phyloP scores from a whole-genome alignment of 2,329 filamentous ascomycete genomes.

The Trematosphaeria pertusa region DNA sequence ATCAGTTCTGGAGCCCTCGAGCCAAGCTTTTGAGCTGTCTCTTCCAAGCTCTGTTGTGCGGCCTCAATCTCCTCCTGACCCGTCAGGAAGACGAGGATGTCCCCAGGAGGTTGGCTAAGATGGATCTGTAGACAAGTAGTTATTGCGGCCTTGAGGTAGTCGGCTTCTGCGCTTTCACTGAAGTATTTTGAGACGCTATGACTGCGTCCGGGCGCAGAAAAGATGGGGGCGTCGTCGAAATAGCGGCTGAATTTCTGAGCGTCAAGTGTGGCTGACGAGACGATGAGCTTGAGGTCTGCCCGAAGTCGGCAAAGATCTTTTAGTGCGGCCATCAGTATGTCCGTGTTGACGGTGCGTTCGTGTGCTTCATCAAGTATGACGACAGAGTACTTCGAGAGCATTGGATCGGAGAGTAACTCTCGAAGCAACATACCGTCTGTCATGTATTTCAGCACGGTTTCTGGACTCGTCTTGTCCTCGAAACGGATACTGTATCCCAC shows the following conservation, averaged over 20 bases:
- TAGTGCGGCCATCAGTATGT: slow-evolving; percentile 85
- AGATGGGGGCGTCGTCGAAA: slow-evolving; percentile 91
- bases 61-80: slow-evolving; percentile 96
- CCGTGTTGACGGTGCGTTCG: slow-evolving; percentile 88
- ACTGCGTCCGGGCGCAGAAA: slow-evolving; percentile 88
- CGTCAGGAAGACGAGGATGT: slow-evolving; percentile 93
- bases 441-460: slow-evolving; percentile 93
- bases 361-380: slow-evolving; percentile 98
- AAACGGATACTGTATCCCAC: slow-evolving; percentile 96
- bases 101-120: slow-evolving; percentile 78
- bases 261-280: slow-evolving; percentile 94
- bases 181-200: slow-evolving; percentile 94
- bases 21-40: slow-evolving; percentile 87
- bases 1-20: slow-evolving; percentile 85
- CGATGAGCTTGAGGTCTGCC: slow-evolving; percentile 86
- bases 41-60: slow-evolving; percentile 81
- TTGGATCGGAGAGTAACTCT: slow-evolving; percentile 88
- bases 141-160: slow-evolving; percentile 89
- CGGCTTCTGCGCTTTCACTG: slow-evolving; percentile 87
- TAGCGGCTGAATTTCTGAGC: slow-evolving; percentile 90
- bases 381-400: slow-evolving; percentile 80
- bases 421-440: slow-evolving; percentile 94
- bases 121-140: slow-evolving; percentile 97
- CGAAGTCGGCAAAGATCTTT: slow-evolving; percentile 87
- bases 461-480: slow-evolving; percentile 81